Evolutionary conservation across 1,139 yeast species (phyloP), one percentile per base, ranked within the genome.

Genomic region (Saccharomycopsis phalli): DNA sequence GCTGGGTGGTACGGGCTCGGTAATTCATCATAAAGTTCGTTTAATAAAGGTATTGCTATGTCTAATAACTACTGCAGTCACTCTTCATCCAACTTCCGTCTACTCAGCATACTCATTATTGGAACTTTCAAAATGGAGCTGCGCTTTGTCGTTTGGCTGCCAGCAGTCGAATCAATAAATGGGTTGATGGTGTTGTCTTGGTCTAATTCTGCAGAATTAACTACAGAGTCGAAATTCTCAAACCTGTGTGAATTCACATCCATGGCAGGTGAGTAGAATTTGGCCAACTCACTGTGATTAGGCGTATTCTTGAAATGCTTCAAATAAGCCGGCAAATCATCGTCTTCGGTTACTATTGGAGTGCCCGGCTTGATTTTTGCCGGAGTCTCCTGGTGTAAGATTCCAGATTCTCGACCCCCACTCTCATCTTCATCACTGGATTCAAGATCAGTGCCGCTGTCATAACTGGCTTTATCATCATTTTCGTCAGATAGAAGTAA

Each of bases 381-480:
- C 6, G 18, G 20, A 11, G 5, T 19, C 13, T 19, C 21, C n/a
- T 28, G 31, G 25, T 6, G 6, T 14, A 11, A 6, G 7, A 13
- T 31, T 31, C 19, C 19, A 5, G 25, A 16, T 14, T 17, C 36
- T 11, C 5, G 22, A 7, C 19, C 36, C 6, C 16, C 6, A 7
- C 8, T 7, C 25, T 20, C 11, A 5, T 33, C 36, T 11, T 31
- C 39, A 8, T 32, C 37, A 26, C 40, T 37, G 2, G 46, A 42
- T 16, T 42, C 38, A 11, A 42, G 32, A 31, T 42, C 46, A 14
- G 46, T 42, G 14, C 46, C 46, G 32, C 46, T 42, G 31, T 42
- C 46, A 16, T 37, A 32, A 10, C 19, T 21, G 4, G 14, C 36
- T 4, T 17, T 19, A 11, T 34, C 17, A 10, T 20, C 16, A 3